phyloP scores from a whole-genome alignment of 345 rosid genomes.

The Euclidium syriacum region DNA sequence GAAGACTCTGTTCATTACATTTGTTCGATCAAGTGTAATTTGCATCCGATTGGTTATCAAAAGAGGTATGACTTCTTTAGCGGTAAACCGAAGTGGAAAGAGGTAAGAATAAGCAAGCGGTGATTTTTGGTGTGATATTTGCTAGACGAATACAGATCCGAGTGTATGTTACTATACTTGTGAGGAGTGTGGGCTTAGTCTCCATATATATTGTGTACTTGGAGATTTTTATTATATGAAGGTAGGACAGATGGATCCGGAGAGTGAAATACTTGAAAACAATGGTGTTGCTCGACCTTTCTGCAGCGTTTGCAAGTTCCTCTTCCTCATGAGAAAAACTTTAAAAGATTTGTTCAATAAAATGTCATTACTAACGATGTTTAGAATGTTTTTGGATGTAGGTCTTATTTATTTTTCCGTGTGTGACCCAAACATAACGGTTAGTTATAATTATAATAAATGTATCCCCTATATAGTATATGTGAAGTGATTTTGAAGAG shows the following conservation, averaged over 20 bases:
- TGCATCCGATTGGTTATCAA: too few relatives aligned
- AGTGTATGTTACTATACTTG: background rate
- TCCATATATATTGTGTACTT: constrained; percentile 2
- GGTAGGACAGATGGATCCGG: background rate
- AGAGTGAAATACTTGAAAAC: background rate
- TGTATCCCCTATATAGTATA: too few relatives aligned
- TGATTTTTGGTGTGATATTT: constrained; percentile 20
- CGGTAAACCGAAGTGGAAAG: too few relatives aligned
- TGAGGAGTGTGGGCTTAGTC: background rate
- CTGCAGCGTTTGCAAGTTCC: background rate
- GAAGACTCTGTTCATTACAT: background rate
- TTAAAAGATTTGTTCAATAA: background rate
- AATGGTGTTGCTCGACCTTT: background rate
- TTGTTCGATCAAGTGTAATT: too few relatives aligned
- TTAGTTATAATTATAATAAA: too few relatives aligned
- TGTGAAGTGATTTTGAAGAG: too few relatives aligned
- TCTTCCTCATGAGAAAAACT: background rate
- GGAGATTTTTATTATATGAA: background rate
- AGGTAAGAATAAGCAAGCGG: too few relatives aligned
- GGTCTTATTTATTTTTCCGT: too few relatives aligned
- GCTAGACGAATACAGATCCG: constrained; percentile 8
- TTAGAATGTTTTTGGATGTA: too few relatives aligned
- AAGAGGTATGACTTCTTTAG: too few relatives aligned
- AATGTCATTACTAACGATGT: too few relatives aligned
- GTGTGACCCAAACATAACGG: too few relatives aligned